Percentiles rank a stretch among this genome's conserved stretches.
These are phyloP conservation scores for Calendula officinalis DNA, from an alignment of 129 eudicot genomes.

Conservation along the genomic window DNA sequence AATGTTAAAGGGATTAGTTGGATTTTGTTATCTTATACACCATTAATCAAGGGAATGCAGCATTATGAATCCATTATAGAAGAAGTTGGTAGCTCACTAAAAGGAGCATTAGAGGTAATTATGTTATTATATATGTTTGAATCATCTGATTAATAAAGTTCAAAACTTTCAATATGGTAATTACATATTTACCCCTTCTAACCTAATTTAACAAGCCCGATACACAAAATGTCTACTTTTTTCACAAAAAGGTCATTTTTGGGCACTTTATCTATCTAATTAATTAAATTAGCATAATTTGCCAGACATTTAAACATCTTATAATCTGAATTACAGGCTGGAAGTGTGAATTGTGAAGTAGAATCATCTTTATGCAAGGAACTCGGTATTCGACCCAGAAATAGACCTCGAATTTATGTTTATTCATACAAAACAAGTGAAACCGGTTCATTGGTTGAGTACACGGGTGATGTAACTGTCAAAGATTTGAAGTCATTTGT, in stretches of 20 bases:
- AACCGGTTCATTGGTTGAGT: conserved; percentile 72
- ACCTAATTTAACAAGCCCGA: neutral
- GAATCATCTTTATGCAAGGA: conserved; percentile 68
- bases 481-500: conserved; percentile 66
- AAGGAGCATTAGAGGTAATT: conserved; percentile 83
- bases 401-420: conserved; percentile 49
- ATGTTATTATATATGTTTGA: neutral
- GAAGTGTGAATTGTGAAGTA: conserved; percentile 72
- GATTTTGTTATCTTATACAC: conserved; percentile 57
- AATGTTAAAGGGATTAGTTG: conserved; percentile 69
- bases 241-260: neutral
- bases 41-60: conserved; percentile 46
- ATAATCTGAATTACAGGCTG: conserved; percentile 45
- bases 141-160: conserved; percentile 1
- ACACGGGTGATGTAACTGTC: conserved; percentile 48
- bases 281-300: neutral
- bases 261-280: neutral
- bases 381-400: conserved; percentile 54
- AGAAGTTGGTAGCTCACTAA: conserved; percentile 61
- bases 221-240: neutral
- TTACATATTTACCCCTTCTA: neutral
- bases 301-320: neutral
- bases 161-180: neutral
- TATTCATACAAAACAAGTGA: conserved; percentile 64
- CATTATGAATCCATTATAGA: conserved; percentile 52